Conservation (phyloP, 768 basidiomycete genomes). For the Tubosaeta sp. region DNA sequence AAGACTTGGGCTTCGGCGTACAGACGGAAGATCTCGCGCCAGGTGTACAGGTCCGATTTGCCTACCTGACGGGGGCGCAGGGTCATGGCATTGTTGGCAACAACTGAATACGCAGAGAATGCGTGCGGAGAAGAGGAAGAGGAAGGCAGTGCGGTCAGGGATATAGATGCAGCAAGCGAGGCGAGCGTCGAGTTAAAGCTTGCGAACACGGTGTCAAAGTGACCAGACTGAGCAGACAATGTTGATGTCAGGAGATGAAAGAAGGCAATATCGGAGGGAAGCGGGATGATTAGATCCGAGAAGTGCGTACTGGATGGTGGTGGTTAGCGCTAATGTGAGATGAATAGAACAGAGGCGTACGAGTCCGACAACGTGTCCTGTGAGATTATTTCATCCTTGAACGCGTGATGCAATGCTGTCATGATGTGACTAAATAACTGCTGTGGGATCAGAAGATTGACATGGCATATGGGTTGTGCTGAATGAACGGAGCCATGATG, state of each 20-base stretch:
- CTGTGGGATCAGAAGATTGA: constrained; percentile 14
- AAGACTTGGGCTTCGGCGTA: constrained; percentile 87
- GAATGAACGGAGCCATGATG: no score
- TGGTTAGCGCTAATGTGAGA: not conserved
- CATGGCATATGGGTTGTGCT: constrained; percentile 5
- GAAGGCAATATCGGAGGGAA: constrained; percentile 78
- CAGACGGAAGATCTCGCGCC: constrained; percentile 86
- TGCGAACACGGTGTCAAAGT: constrained; percentile 48
- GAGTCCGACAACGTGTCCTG: not conserved
- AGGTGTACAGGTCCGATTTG: constrained; percentile 68
- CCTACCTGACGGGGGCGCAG: constrained; percentile 37
- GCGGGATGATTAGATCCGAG: constrained; percentile 68
- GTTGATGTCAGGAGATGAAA: constrained; percentile 66
- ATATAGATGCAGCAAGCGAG: constrained; percentile 42
- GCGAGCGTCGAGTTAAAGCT: constrained; percentile 46
- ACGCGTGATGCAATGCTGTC: constrained; percentile 3
- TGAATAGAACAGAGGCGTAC: constrained; percentile 6
- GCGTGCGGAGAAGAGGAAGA: constrained; percentile 25
- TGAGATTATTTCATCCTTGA: not conserved
- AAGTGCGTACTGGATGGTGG: not conserved
- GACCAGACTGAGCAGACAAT: constrained; percentile 48
- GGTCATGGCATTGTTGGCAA: constrained; percentile 21
- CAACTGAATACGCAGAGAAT: constrained; percentile 33
- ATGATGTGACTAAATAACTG: constrained; percentile 4
- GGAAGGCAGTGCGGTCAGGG: constrained; percentile 29